A percentile compares a stretch with the other conserved stretches of the same genome.
Evolutionary conservation across 768 basidiomycete species (phyloP).

Genomic region (Suillus alpinus): DNA sequence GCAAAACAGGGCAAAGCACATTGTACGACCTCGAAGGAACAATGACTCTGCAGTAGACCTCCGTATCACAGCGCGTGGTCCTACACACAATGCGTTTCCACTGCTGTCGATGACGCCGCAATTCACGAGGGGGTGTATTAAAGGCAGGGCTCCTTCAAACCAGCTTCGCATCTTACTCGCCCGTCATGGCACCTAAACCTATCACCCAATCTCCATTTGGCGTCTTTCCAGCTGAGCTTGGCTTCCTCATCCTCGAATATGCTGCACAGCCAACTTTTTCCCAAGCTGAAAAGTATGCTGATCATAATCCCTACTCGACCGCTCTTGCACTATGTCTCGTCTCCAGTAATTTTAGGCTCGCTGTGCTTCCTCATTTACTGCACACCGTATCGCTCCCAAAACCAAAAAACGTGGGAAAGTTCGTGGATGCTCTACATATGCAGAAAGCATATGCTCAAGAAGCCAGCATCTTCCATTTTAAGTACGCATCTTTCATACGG

Average conservation of each 20-base stretch:
- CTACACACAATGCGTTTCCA: not conserved
- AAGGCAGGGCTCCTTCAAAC: not conserved
- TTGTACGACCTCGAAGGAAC: not conserved
- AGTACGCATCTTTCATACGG: too few species aligned
- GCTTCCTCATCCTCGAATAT: constrained; percentile 31
- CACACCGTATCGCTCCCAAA: constrained; percentile 34
- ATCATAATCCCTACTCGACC: constrained; percentile 15
- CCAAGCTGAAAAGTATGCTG: not conserved
- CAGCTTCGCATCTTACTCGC: not conserved
- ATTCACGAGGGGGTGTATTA: not conserved
- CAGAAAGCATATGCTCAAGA: too few species aligned
- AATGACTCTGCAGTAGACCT: not conserved
- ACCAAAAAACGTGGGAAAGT: constrained; percentile 5
- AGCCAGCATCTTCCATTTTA: too few species aligned
- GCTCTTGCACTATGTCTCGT: constrained; percentile 32
- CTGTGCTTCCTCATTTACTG: constrained; percentile 37
- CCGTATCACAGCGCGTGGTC: not conserved
- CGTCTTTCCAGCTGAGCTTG: constrained; percentile 35
- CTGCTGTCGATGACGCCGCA: not conserved
- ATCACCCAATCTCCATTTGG: constrained; percentile 20
- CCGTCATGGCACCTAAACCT: not conserved
- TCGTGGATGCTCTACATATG: constrained; percentile 30
- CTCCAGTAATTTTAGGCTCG: constrained; percentile 29
- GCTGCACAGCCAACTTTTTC: constrained; percentile 23
- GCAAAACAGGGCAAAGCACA: not conserved